Evolutionary conservation across 306 rosid species (phyloP), one percentile per base, ranked within the genome.

Genomic region (Spatholobus suberectus): DNA sequence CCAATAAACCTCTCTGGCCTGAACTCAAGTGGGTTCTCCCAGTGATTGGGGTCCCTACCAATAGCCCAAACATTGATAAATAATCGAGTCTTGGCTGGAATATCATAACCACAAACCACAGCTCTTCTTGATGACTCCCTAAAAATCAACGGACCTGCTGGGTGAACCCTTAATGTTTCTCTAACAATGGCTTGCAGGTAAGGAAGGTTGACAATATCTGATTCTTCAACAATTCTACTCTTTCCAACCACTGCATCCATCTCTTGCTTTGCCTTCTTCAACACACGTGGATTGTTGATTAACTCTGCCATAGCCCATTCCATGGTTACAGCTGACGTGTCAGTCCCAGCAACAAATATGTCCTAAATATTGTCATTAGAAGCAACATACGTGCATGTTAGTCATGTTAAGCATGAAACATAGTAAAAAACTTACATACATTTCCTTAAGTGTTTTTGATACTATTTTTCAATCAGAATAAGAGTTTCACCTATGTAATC

Each of bases 261-360:
- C 65, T 92, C 95, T 77, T 83, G 52, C 43, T 87, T 82, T 41
- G 91, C 94, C 84, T 84, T 89, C 72, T 82, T 46, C 87, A 86
- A 80, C 8, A 85, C 70, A 20, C 35, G 52, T 32, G 95, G 97
- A 32, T 89, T 72, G 88, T 86, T 91, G 23, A 89, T 87, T 18
- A 93, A 83, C 88, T 93, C 92, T 77, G 97, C 88, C 35, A 88
- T n/a, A 35, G 87, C 92, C 97, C 95, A 93, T 81, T 91, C 93
- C 27, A 77, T 80, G 1, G 91, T 91, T 3, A 84, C 15, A 0
- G 95, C 86, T 1, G 92, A 74, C 4, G 94, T 68, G 78, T 89
- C 92, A 2, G 92, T 92, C 15, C 97, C 94, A 38, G 87, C 97
- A 12, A 66, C 80, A 66, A 90, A 85, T 73, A 92, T 77, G 27